Evolutionary conservation across 2,329 filamentous ascomycete species (phyloP).

Genomic region (Beauveria scarabaeidicola): DNA sequence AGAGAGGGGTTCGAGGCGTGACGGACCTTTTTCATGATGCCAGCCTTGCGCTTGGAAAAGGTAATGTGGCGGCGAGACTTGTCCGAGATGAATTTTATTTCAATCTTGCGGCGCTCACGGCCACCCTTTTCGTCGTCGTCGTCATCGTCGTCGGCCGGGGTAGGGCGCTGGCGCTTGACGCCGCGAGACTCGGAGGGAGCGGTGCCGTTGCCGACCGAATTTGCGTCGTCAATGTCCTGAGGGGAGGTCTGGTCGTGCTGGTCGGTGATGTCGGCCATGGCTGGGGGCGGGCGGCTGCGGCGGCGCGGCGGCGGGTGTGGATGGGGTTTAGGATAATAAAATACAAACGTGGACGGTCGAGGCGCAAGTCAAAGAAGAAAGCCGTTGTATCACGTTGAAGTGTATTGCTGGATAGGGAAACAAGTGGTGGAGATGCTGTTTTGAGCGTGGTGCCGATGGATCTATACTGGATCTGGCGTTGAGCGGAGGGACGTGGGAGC

Average conservation of each 20-base stretch:
- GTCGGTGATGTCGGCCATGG: constrained; percentile 73
- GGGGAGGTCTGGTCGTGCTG: constrained; percentile 70
- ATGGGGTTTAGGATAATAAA: constrained; percentile 9
- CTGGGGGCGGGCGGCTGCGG: constrained; percentile 13
- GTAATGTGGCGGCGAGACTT: constrained; percentile 99
- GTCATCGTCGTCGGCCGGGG: constrained; percentile 84
- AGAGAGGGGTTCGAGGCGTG: background rate
- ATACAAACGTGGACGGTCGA: background rate
- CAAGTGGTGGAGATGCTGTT: constrained; percentile 54
- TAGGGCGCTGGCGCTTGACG: constrained; percentile 80
- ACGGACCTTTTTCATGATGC: constrained; percentile 99
- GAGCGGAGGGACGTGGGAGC: constrained; percentile 30
- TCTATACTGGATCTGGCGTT: constrained; percentile 57
- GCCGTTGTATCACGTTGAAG: constrained; percentile 33
- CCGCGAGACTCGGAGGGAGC: constrained; percentile 62
- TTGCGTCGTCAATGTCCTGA: constrained; percentile 63
- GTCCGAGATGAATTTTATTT: constrained; percentile 99
- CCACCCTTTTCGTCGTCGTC: constrained; percentile 97
- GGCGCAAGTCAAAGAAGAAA: background rate
- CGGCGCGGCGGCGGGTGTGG: constrained; percentile 8
- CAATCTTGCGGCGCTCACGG: constrained; percentile 97
- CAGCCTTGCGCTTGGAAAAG: constrained; percentile 98
- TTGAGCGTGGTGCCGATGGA: constrained; percentile 57
- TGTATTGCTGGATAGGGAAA: constrained; percentile 38
- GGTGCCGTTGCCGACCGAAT: constrained; percentile 66